Base-by-base conservation (phyloP, 257 asterid genomes). In the Nicotiana tomentosiformis region DNA sequence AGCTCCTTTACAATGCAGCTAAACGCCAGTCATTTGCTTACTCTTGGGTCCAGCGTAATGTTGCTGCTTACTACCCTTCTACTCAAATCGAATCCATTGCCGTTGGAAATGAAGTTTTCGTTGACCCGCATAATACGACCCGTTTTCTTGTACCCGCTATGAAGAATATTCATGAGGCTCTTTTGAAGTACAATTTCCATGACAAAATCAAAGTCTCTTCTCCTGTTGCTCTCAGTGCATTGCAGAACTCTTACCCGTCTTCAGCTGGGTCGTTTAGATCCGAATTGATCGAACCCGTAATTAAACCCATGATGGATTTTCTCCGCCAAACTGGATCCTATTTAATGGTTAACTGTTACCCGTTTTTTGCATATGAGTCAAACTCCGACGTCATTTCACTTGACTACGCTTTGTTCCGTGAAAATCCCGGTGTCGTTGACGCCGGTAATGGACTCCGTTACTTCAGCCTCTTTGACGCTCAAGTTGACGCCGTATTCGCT, bases 21-120 rank as follows among this genome's bases (percentile, higher is more conserved):
- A 90, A 87, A 76, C 92, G 92, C 33, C 93, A 86, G 3, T 90
- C 98, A 32, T 96, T 91, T 68, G 97, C 98, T 43, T 61, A 82
- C 86, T 68, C 90, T 1, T 94, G 98, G 98, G 93, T 94, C 2
- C 79, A 69, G 46, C 84, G 77, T 1, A 96, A 93, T 57, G 92
- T 94, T 74, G 93, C 68, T 69, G 92, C 94, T 26, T 90, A 92
- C 82, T 86, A 90, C 74, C 99, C 98, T 9, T 51, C 88, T 65
- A 94, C 98, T 72, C 89, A 83, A 66, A 83, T 96, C 81, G 98
- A 96, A 82, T 86, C 97, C 86, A 87, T 96, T 77, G 98, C 97
- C 35, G 97, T 94, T 62, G 99, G 99, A 23, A 96, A 96, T 15
- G 99, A 96, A 80, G 99, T 96, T 10, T 96, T 94, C 82, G 98